These are phyloP conservation scores for Castanospermum australe DNA, from an alignment of 306 rosid genomes.

Conservation along the genomic window DNA sequence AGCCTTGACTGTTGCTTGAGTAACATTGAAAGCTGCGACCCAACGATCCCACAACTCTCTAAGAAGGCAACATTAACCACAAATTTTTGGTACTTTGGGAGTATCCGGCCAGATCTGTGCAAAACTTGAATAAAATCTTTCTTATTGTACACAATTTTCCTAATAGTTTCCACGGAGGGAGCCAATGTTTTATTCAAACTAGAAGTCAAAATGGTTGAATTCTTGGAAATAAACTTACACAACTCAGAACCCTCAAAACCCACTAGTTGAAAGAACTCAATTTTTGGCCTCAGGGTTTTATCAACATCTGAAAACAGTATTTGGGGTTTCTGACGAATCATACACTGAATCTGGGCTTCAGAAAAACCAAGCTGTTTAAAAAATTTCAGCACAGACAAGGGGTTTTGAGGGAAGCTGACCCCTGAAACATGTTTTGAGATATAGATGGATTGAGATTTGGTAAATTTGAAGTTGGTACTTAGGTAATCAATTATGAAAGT, in stretches of 20 bases:
- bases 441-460: conserved; percentile 25
- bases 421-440: conserved; percentile 23
- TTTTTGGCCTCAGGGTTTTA: conserved; percentile 52
- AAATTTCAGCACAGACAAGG: conserved; percentile 37
- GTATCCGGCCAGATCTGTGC: conserved; percentile 14
- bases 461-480: conserved; percentile 29
- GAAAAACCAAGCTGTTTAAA: conserved; percentile 45
- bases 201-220: conserved; percentile 35
- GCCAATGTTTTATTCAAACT: conserved; percentile 49
- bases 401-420: conserved; percentile 18
- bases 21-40: conserved; percentile 47
- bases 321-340: conserved; percentile 26
- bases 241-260: conserved; percentile 46
- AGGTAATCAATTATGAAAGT: not conserved
- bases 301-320: conserved; percentile 40
- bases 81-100: conserved; percentile 25
- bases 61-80: conserved; percentile 36
- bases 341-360: conserved; percentile 32
- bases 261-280: conserved; percentile 42
- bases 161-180: conserved; percentile 48
- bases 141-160: conserved; percentile 30
- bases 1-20: conserved; percentile 40
- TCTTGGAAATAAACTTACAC: conserved; percentile 29
- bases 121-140: conserved; percentile 30
- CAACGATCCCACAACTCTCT: conserved; percentile 51